Percentiles rank a stretch among this genome's conserved stretches.
phyloP scores from a whole-genome alignment of 352 stramenopile species.

The Phytophthora pistaciae region DNA sequence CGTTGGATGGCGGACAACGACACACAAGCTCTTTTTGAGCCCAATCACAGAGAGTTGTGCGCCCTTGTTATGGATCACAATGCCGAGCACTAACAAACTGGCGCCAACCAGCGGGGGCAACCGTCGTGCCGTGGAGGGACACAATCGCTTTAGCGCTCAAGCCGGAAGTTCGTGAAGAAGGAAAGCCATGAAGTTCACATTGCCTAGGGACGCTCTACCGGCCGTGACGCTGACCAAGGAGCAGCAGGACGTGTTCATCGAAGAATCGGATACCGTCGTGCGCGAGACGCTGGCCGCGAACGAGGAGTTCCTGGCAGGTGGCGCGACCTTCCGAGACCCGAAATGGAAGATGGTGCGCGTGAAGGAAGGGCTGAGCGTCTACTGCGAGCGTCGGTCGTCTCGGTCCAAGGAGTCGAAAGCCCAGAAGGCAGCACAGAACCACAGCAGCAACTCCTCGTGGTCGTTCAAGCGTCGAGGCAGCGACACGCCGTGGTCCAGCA shows the following conservation, averaged over 20 bases:
- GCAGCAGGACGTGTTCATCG: constrained; percentile 31
- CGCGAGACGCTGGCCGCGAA: constrained; percentile 50
- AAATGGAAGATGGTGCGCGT: constrained; percentile 45
- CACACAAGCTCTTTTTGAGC: background rate
- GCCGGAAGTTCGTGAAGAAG: background rate
- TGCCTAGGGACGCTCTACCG: constrained; percentile 48
- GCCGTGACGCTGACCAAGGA: constrained; percentile 37
- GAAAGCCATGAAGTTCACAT: constrained; percentile 47
- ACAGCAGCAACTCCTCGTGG: background rate
- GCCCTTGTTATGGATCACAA: background rate
- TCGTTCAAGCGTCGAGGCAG: background rate
- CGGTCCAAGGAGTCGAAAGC: constrained; percentile 1
- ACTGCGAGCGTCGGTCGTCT: constrained; percentile 8
- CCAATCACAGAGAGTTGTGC: background rate
- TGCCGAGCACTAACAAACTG: background rate
- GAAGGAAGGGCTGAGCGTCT: constrained; percentile 43
- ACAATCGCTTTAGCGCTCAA: constrained; percentile 2
- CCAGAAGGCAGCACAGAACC: background rate
- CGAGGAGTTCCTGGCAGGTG: constrained; percentile 37
- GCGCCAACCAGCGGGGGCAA: background rate
- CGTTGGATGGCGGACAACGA: background rate
- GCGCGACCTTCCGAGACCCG: constrained; percentile 28
- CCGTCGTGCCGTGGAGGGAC: background rate
- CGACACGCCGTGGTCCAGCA: background rate
- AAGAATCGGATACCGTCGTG: constrained; percentile 50